Percentiles rank a stretch among this genome's conserved stretches.
These are phyloP conservation scores for Chlamydomonas reinhardtii DNA, from an alignment of 163 green algal species.

Conservation along the genomic window DNA sequence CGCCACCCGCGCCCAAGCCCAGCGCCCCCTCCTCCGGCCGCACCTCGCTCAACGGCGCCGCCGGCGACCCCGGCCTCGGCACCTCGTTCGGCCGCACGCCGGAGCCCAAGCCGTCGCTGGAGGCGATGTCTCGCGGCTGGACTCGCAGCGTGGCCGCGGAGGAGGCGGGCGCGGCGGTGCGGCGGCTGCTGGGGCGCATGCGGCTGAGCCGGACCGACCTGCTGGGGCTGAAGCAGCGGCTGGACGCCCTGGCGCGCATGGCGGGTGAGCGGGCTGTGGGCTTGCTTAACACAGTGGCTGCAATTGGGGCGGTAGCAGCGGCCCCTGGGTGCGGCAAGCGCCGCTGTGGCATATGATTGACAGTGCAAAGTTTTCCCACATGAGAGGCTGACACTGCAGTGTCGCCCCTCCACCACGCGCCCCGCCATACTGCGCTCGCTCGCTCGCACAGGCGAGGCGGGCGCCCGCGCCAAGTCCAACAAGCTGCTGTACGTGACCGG, in stretches of 20 bases:
- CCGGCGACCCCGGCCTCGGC: too few species aligned
- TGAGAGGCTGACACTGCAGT: too few species aligned
- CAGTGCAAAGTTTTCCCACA: too few species aligned
- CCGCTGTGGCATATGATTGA: too few species aligned
- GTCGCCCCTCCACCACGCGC: too few species aligned
- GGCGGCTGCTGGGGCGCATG: constrained; percentile 2
- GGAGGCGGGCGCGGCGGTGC: constrained; percentile 10
- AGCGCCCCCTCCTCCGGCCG: too few species aligned
- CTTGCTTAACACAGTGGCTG: too few species aligned
- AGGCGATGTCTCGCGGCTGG: neutral
- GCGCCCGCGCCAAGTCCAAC: constrained; percentile 1
- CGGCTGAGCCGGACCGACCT: neutral
- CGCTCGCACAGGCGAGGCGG: neutral
- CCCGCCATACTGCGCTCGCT: too few species aligned
- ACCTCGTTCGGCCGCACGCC: too few species aligned
- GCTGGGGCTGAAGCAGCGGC: constrained; percentile 10
- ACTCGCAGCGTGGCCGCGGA: neutral
- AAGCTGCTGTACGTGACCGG: constrained; percentile 9
- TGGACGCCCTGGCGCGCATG: constrained; percentile 36
- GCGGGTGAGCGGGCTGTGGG: neutral
- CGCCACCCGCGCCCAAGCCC: neutral
- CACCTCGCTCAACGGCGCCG: too few species aligned
- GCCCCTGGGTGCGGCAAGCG: too few species aligned
- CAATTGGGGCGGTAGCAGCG: too few species aligned
- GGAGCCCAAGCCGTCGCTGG: neutral